Evolutionary conservation across 1,139 yeast genomes (phyloP).

Genomic region (Casaregolazyma suthepensis): DNA sequence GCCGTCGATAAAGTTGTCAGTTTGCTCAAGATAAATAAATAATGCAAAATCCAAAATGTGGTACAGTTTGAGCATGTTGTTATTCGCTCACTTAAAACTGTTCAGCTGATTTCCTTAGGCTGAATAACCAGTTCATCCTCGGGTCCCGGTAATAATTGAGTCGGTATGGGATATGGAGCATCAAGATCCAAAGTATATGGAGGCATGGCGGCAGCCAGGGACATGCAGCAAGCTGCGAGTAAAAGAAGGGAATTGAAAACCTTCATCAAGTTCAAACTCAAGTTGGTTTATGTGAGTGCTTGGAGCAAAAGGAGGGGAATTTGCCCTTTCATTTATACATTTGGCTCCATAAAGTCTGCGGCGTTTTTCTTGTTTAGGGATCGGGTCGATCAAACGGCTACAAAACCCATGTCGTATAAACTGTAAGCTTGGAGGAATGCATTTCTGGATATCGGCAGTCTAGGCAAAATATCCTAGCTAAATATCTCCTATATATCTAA

Average conservation of each 20-base stretch:
- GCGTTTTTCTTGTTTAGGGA: not conserved
- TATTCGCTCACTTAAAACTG: not conserved
- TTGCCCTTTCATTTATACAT: not conserved
- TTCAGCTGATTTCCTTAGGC: not conserved
- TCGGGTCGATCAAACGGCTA: not conserved
- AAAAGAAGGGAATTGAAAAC: not conserved
- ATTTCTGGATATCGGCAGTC: not conserved
- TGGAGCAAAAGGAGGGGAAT: not conserved
- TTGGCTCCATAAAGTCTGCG: not conserved
- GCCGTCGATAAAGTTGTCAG: not conserved
- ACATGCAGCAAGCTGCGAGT: not conserved
- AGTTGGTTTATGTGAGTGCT: not conserved
- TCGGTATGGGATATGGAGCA: conserved; percentile 5
- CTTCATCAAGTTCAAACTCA: not conserved
- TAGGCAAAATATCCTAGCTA: not conserved
- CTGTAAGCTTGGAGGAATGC: not conserved
- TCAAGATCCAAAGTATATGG: not conserved
- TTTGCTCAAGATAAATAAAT: not conserved
- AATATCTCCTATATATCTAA: no score
- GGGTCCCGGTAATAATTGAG: conserved; percentile 4
- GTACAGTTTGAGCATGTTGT: not conserved
- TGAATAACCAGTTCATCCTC: not conserved
- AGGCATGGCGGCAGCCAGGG: not conserved
- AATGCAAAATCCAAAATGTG: not conserved
- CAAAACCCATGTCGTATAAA: not conserved